Conservation (phyloP, 495 filamentous ascomycete species). For the Baudoinia panamericana region DNA sequence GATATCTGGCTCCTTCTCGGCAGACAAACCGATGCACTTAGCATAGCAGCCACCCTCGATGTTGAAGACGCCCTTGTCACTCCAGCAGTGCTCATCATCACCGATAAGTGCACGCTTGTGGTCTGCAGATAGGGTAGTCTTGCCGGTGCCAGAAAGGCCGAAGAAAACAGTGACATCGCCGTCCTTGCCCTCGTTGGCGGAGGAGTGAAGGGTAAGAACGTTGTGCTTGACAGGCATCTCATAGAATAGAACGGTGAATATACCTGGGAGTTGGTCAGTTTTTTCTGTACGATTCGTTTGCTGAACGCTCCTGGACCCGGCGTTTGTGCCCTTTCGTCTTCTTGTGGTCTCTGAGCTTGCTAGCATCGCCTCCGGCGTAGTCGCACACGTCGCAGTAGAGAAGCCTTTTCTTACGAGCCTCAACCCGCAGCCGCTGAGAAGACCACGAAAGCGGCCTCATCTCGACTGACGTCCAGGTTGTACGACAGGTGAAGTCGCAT, state of each 20-base stretch:
- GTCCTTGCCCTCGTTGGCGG: constrained; percentile 75
- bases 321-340: not conserved
- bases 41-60: constrained; percentile 99
- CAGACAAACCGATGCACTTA: constrained; percentile 95
- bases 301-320: constrained; percentile 2
- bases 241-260: constrained; percentile 99
- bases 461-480: too few relatives aligned
- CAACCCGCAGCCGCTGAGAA: not conserved
- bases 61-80: constrained; percentile 93
- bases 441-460: too few relatives aligned
- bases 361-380: constrained; percentile 4
- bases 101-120: constrained; percentile 92
- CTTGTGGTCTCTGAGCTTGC: constrained; percentile 6
- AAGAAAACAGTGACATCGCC: constrained; percentile 98
- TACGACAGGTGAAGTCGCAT: too few relatives aligned
- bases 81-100: constrained; percentile 99
- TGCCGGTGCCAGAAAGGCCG: constrained; percentile 94
- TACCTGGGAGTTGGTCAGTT: constrained; percentile 19
- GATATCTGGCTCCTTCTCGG: constrained; percentile 97
- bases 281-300: not conserved
- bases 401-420: constrained; percentile 1
- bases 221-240: constrained; percentile 99
- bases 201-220: constrained; percentile 91
- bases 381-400: constrained; percentile 2
- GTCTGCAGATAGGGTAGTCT: constrained; percentile 95